phyloP scores from a whole-genome alignment of 2,329 filamentous ascomycete species.

The Pseudogymnoascus pannorum region DNA sequence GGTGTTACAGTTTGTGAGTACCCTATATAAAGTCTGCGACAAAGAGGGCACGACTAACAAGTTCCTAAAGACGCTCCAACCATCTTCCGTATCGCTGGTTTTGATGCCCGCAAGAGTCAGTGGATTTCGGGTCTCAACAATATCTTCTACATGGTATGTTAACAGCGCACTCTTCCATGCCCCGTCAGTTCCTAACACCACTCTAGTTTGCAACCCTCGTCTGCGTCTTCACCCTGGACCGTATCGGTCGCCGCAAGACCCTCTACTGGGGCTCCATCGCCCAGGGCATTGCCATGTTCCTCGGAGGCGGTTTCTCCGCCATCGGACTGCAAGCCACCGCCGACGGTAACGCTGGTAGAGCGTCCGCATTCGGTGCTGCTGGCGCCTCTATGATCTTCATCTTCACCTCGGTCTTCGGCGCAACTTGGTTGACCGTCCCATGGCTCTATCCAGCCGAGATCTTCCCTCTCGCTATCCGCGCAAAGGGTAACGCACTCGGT shows the following conservation, averaged over 20 bases:
- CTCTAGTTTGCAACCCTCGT: conserved; percentile 55
- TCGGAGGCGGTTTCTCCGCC: conserved; percentile 52
- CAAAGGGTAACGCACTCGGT: conserved; percentile 69
- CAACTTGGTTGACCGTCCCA: conserved; percentile 45
- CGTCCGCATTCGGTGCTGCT: conserved; percentile 50
- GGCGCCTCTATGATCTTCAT: conserved; percentile 66
- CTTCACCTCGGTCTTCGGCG: conserved; percentile 56
- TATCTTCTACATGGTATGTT: conserved; percentile 45
- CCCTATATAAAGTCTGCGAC: neutral
- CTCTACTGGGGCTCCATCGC: conserved; percentile 60
- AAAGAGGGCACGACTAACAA: conserved; percentile 2
- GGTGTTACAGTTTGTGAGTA: conserved; percentile 53
- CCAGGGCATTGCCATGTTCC: conserved; percentile 60
- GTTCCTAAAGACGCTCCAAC: conserved; percentile 17
- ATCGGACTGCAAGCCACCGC: conserved; percentile 41
- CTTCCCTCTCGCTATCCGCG: conserved; percentile 62
- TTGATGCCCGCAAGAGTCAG: conserved; percentile 50
- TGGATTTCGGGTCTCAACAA: conserved; percentile 56
- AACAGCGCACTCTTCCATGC: conserved; percentile 31
- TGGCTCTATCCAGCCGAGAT: conserved; percentile 67
- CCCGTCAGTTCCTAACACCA: conserved; percentile 27
- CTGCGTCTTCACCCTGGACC: conserved; percentile 62
- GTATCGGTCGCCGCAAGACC: conserved; percentile 62
- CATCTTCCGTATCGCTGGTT: conserved; percentile 61
- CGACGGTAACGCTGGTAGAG: conserved; percentile 38